Conservation (phyloP, 2,329 filamentous ascomycete species). For the Blastomyces gilchristii region DNA sequence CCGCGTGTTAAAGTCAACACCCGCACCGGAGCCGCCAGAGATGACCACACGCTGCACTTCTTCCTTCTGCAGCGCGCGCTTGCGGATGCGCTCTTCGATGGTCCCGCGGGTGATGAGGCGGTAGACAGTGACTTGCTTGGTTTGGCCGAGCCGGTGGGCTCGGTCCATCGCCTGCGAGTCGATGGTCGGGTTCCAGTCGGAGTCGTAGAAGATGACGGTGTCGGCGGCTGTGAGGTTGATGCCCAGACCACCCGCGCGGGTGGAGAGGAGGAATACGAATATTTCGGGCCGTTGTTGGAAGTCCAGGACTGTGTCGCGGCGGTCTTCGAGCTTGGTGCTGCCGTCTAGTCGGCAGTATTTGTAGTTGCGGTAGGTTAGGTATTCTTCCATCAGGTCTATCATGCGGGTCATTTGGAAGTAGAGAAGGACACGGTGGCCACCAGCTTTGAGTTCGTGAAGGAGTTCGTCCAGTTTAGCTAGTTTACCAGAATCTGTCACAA, state of each 20-base stretch:
- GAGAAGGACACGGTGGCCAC: conserved; percentile 81
- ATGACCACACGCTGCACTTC: conserved; percentile 97
- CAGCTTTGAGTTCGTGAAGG: conserved; percentile 80
- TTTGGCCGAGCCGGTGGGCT: conserved; percentile 94
- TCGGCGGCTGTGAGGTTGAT: conserved; percentile 96
- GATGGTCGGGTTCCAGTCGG: conserved; percentile 98
- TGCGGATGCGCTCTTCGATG: conserved; percentile 95
- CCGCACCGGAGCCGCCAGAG: conserved; percentile 67
- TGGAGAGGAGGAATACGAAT: conserved; percentile 93
- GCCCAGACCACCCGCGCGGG: conserved; percentile 90
- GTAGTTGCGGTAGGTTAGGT: conserved; percentile 96
- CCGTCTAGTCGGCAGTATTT: conserved; percentile 95
- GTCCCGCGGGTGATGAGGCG: conserved; percentile 93
- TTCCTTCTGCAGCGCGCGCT: conserved; percentile 94
- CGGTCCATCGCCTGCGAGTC: conserved; percentile 99
- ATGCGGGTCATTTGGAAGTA: conserved; percentile 99
- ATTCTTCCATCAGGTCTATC: conserved; percentile 99
- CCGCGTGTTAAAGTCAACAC: conserved; percentile 93
- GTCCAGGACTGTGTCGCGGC: conserved; percentile 89
- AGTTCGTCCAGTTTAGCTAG: conserved; percentile 82
- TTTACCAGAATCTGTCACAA: conserved; percentile 96
- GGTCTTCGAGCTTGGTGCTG: conserved; percentile 92
- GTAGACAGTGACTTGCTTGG: conserved; percentile 91
- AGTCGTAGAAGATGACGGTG: conserved; percentile 99
- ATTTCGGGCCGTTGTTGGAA: conserved; percentile 93